Percentiles rank a stretch among this genome's conserved stretches.
These are phyloP conservation scores for Leucocoprinus sp. DNA, from an alignment of 768 basidiomycete genomes.

Conservation along the genomic window DNA sequence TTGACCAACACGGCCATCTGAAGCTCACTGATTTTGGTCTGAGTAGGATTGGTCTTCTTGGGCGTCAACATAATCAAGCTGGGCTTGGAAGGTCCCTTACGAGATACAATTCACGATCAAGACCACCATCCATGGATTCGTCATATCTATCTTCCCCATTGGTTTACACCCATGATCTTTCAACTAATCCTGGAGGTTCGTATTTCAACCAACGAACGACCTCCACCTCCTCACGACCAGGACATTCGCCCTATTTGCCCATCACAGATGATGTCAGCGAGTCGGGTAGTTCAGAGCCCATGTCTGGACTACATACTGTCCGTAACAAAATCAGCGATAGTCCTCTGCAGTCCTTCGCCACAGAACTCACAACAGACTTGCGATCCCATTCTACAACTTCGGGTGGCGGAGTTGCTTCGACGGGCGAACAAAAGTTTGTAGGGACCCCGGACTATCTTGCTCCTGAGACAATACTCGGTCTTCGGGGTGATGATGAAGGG, in stretches of 20 bases:
- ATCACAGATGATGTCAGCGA: slow-evolving; percentile 79
- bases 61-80: slow-evolving; percentile 83
- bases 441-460: slow-evolving; percentile 98
- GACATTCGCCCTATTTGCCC: slow-evolving; percentile 58
- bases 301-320: slow-evolving; percentile 46
- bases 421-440: slow-evolving; percentile 88
- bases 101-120: slow-evolving; percentile 61
- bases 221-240: slow-evolving; percentile 48
- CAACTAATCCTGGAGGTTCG: slow-evolving; percentile 57
- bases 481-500: slow-evolving; percentile 88
- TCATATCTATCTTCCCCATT: slow-evolving; percentile 74
- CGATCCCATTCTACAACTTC: slow-evolving; percentile 63
- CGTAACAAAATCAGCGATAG: slow-evolving; percentile 56
- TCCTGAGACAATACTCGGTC: slow-evolving; percentile 90
- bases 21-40: slow-evolving; percentile 98
- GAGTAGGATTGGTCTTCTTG: slow-evolving; percentile 94
- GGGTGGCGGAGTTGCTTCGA: slow-evolving; percentile 56
- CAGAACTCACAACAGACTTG: slow-evolving; percentile 75
- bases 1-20: slow-evolving; percentile 93
- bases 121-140: slow-evolving; percentile 77
- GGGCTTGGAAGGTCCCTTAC: slow-evolving; percentile 38
- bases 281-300: slow-evolving; percentile 76
- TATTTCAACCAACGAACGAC: slow-evolving; percentile 70
- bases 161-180: slow-evolving; percentile 27
- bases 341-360: slow-evolving; percentile 80